phyloP scores from a whole-genome alignment of 345 rosid genomes.

The Ceriops zippeliana region DNA sequence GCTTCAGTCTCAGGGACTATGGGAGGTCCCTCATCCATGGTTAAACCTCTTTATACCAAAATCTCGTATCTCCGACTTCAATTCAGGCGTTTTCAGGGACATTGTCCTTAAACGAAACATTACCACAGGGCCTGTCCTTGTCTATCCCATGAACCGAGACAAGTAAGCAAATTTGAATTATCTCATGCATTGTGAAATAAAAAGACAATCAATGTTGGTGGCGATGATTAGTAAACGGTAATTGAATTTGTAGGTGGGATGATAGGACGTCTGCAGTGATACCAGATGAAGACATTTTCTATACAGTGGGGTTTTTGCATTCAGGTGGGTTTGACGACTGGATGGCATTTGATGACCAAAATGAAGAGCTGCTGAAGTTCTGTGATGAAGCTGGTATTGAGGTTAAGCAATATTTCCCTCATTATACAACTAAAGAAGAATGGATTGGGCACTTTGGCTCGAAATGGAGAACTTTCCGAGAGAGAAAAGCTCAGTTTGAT shows the following conservation, averaged over 20 bases:
- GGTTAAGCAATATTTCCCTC: constrained; percentile 68
- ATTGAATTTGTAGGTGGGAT: constrained; percentile 62
- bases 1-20: constrained; percentile 57
- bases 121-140: constrained; percentile 62
- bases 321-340: constrained; percentile 58
- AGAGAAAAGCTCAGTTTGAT: constrained; percentile 65
- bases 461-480: constrained; percentile 60
- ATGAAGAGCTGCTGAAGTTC: constrained; percentile 45
- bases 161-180: constrained; percentile 38
- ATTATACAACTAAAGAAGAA: constrained; percentile 38
- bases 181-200: not conserved
- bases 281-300: constrained; percentile 78
- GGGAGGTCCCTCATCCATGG: constrained; percentile 99
- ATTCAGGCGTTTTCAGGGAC: constrained; percentile 56
- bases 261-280: constrained; percentile 56
- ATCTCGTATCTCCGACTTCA: constrained; percentile 60
- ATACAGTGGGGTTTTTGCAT: constrained; percentile 72
- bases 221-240: too few species aligned
- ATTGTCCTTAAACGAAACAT: constrained; percentile 62
- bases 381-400: constrained; percentile 54
- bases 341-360: constrained; percentile 53
- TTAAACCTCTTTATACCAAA: constrained; percentile 71
- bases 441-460: constrained; percentile 77
- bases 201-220: too few species aligned
- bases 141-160: constrained; percentile 77